Conservation (phyloP, 345 rosid species). For the Brassica nigra region DNA sequence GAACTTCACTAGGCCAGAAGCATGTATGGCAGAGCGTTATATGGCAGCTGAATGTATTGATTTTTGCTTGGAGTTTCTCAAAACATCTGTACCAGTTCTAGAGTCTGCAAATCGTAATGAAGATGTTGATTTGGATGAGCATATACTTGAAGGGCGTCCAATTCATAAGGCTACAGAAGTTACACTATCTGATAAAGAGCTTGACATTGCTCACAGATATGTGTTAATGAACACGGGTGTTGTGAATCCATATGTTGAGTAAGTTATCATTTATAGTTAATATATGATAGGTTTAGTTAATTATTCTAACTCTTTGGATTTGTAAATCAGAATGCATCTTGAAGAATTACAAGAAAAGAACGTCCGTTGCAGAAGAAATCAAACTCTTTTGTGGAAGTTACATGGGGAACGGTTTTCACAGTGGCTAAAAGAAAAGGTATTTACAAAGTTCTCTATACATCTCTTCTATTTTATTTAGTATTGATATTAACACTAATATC, state of each 20-base stretch:
- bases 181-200: slow-evolving; percentile 8
- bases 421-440: background rate
- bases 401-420: background rate
- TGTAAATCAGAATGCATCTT: background rate
- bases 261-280: background rate
- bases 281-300: background rate
- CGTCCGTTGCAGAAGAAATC: background rate
- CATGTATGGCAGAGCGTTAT: slow-evolving; percentile 3
- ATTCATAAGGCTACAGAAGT: background rate
- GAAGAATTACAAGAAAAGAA: background rate
- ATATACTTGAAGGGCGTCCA: background rate
- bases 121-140: slow-evolving; percentile 11
- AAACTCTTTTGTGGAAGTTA: slow-evolving; percentile 2
- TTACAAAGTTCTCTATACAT: background rate
- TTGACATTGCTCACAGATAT: slow-evolving; percentile 6
- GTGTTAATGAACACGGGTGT: background rate
- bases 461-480: background rate
- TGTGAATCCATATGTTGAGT: too few species aligned
- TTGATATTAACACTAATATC: background rate
- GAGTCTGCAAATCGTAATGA: background rate
- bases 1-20: background rate
- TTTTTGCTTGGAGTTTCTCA: too few species aligned
- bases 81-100: background rate
- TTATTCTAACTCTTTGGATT: background rate
- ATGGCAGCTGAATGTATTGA: background rate